Evolutionary conservation across 2,329 filamentous ascomycete genomes (phyloP), one percentile per base, ranked within the genome.

Genomic region (Fusarium armeniacum): DNA sequence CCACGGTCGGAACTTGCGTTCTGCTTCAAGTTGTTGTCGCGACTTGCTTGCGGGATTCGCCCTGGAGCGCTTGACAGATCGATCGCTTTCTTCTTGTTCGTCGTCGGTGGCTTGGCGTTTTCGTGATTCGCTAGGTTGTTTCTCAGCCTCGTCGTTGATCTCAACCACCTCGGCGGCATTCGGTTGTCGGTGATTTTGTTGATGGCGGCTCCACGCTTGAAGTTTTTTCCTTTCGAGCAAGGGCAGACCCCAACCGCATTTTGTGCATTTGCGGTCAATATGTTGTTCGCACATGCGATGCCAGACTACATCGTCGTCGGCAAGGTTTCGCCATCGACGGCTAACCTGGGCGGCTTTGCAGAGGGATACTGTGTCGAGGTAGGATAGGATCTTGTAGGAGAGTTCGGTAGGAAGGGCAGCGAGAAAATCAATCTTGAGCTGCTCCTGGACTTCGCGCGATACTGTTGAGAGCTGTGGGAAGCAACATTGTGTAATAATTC

Each of bases 231-330:
- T 88, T 76, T 99, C 96, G 52, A 99, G 83, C 59, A 97, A 82
- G 18, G 96, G 96, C 64, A 99, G 81, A 4, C 96, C 96, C 93
- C 94, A 98, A 26, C 96, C 95, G 77, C 96, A 99, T 77, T 96
- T 97, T 63, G 90, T 94, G 79, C 94, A 98, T 78, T 97, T 97
- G 65, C 93, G 86, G 78, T 97, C 93, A 73, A 98, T 97, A 79
- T 97, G 94, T 77, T 98, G 95, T 79, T 97, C 94, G 78, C 96
- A 99, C 94, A 98, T 98, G 69, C 91, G 92, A 77, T 98, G 81
- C 96, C 96, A 99, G 6, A 99, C 95, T 11, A 97, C 92, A 78
- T 99, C 95, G 76, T 98, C 95, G 75, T 98, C 96, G n/a, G 96
- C 95, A 41, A 99, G 83, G 60, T 88, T 88, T 67, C 93, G 88